Base-by-base conservation (phyloP, 257 asterid species). In the Scutellaria barbata region DNA sequence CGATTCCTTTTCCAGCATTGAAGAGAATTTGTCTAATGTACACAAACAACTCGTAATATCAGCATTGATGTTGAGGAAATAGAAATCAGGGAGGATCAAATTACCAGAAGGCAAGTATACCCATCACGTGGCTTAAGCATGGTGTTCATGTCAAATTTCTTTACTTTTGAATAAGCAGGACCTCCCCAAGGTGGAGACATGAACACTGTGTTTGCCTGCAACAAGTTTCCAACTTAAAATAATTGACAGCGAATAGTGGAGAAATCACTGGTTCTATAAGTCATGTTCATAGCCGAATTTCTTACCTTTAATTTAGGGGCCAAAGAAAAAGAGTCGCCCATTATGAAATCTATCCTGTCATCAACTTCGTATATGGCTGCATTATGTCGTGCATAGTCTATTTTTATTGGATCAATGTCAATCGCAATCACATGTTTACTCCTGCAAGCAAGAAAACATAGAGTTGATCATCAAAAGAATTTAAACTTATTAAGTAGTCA, bases 161-260 rank as follows among this genome's bases (percentile, higher is more conserved):
- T 71, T 54, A 82, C 93, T 84, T 86, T 92, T 66, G 85, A 57
- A 78, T 95, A 95, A 76, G 82, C 89, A 47, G 98, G 99, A 72
- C 99, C 99, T 41, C 99, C 99, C 97, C 98, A 95, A 10, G 99
- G 99, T 13, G 99, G 99, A 56, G 99, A 95, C 90, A 92, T 78
- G 69, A 88, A 92, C 17, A 92, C 96, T 0, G 83, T 75, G 63
- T 92, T 83, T 41, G 92, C 99, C 99, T 92, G 88, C 77, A 85
- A 52, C 45, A 66, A 54, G 37, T 20, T 60, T 54, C 41, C 47
- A 66, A 46, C 18, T 30, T 10, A 12, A 4, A 40, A 8, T 9
- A 13, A 16, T 59, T 11, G 40, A 74, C n/a, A 45, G 17, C 16
- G 17, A 42, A 39, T 57, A 10, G 25, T 7, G 0, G 40, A 46